Conservation (phyloP, 495 filamentous ascomycete genomes). For the Penicillium mononematosum region DNA sequence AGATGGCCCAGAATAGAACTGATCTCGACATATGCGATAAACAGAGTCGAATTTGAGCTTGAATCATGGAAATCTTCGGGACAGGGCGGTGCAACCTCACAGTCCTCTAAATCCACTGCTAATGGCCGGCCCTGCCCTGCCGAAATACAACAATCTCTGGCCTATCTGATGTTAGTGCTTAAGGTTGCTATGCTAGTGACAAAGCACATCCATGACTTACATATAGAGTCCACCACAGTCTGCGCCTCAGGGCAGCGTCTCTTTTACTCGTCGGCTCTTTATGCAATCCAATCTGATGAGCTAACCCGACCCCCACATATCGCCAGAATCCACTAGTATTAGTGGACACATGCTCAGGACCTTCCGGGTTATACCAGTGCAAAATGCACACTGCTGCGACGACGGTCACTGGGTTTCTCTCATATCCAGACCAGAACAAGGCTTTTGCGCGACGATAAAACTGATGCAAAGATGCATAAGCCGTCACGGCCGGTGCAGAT, state of each 20-base stretch:
- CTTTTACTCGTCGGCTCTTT: constrained; percentile 22
- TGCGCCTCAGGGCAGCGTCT: constrained; percentile 21
- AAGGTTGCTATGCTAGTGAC: too few relatives aligned
- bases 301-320: constrained; percentile 28
- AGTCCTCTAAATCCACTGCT: constrained; percentile 24
- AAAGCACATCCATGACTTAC: constrained; percentile 11
- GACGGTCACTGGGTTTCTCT: constrained; percentile 28
- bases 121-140: constrained; percentile 29
- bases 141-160: constrained; percentile 30
- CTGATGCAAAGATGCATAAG: constrained; percentile 26
- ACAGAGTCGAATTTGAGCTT: constrained; percentile 17
- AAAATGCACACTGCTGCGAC: constrained; percentile 29
- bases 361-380: constrained; percentile 31
- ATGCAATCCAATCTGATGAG: constrained; percentile 30
- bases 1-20: constrained; percentile 28
- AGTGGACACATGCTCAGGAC: constrained; percentile 28
- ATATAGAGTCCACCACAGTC: constrained; percentile 32
- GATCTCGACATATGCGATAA: constrained; percentile 28
- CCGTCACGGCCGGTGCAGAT: constrained; percentile 23
- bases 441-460: constrained; percentile 31
- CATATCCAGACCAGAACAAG: constrained; percentile 29
- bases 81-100: constrained; percentile 23
- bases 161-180: constrained; percentile 13
- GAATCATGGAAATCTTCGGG: constrained; percentile 25
- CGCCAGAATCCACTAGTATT: constrained; percentile 32